These are phyloP conservation scores for Linnemannia exigua DNA, from an alignment of 192 early-diverging fungal genomes.

Conservation along the genomic window DNA sequence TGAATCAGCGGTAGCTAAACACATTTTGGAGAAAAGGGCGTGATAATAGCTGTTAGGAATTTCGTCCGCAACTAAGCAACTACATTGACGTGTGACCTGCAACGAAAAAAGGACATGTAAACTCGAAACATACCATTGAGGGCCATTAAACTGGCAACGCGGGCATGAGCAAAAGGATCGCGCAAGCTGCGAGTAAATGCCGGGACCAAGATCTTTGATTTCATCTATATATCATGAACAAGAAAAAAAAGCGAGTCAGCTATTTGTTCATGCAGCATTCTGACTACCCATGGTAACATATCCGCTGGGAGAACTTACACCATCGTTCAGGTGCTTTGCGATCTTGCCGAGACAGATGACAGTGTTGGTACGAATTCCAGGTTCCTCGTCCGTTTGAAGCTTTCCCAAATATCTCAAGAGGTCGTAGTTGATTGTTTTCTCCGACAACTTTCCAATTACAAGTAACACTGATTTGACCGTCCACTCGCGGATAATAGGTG, in stretches of 20 bases:
- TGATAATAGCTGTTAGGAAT: not conserved
- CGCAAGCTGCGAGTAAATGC: constrained; percentile 86
- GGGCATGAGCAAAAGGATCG: constrained; percentile 91
- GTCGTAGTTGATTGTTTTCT: constrained; percentile 86
- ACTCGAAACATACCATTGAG: constrained; percentile 57
- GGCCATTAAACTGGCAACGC: constrained; percentile 89
- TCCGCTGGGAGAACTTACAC: constrained; percentile 58
- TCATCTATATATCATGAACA: constrained; percentile 63
- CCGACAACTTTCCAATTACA: constrained; percentile 73
- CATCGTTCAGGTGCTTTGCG: constrained; percentile 80
- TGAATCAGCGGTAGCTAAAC: constrained; percentile 75
- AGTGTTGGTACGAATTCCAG: constrained; percentile 97
- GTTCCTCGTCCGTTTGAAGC: constrained; percentile 90
- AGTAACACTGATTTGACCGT: constrained; percentile 89
- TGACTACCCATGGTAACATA: not conserved
- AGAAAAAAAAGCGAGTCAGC: not conserved
- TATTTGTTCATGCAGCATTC: not conserved
- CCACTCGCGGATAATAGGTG: constrained; percentile 91
- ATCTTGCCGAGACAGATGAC: constrained; percentile 97
- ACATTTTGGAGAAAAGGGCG: not conserved
- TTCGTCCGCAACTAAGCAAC: not conserved
- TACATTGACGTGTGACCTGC: not conserved
- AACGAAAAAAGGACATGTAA: not conserved
- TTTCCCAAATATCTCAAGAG: constrained; percentile 90
- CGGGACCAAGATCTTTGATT: constrained; percentile 84